Evolutionary conservation across 371 early-diverging fungal species (phyloP).

Genomic region (Circinella minor): DNA sequence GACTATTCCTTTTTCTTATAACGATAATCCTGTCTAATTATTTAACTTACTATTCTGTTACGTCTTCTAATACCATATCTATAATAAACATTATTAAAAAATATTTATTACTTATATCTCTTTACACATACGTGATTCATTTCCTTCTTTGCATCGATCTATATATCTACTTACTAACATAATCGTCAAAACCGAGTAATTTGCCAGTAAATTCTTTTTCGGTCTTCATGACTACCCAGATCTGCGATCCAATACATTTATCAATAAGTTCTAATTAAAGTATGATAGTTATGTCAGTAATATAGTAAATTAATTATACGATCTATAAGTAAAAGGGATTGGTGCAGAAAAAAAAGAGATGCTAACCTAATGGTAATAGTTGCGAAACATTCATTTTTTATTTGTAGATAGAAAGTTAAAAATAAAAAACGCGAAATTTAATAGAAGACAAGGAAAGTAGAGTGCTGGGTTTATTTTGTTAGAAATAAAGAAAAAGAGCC

Average conservation of each 20-base stretch:
- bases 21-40: neutral
- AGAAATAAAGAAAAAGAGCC: no score
- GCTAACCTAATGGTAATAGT: constrained; percentile 50
- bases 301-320: neutral
- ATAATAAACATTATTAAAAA: constrained; percentile 6
- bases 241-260: constrained; percentile 95
- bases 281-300: neutral
- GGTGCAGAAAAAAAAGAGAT: neutral
- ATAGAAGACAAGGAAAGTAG: neutral
- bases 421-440: neutral
- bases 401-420: neutral
- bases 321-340: no score
- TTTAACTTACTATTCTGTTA: constrained; percentile 71
- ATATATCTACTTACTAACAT: constrained; percentile 76
- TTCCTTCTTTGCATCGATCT: neutral
- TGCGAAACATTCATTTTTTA: constrained; percentile 42
- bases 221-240: constrained; percentile 96
- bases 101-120: no score
- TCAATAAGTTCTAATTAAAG: constrained; percentile 87
- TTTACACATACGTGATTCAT: neutral
- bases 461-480: neutral
- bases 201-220: constrained; percentile 96
- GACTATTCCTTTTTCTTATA: no score
- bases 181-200: constrained; percentile 97
- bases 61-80: constrained; percentile 97